Evolutionary conservation across 495 filamentous ascomycete species (phyloP).

Genomic region (Choiromyces venosus): DNA sequence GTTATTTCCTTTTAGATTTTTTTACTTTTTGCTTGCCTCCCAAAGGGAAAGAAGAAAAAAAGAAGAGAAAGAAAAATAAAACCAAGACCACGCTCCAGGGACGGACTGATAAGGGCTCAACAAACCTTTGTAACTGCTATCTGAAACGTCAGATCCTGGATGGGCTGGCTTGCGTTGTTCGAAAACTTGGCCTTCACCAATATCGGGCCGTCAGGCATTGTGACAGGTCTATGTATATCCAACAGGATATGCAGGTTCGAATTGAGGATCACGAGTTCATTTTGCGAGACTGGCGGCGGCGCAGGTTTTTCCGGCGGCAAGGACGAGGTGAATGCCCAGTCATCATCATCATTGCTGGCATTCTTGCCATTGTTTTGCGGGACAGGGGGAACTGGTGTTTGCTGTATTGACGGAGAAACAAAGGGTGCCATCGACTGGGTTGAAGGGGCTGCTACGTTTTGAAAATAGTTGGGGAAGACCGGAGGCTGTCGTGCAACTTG

Average conservation of each 20-base stretch:
- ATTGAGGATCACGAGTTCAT: slow-evolving; percentile 50
- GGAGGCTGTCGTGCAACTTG: slow-evolving; percentile 41
- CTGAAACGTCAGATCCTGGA: slow-evolving; percentile 81
- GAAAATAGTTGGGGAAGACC: slow-evolving; percentile 30
- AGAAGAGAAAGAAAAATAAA: slow-evolving; percentile 11
- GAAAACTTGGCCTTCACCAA: slow-evolving; percentile 64
- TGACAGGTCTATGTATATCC: slow-evolving; percentile 50
- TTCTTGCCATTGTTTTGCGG: slow-evolving; percentile 43
- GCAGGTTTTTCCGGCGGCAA: slow-evolving; percentile 54
- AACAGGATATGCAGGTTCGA: slow-evolving; percentile 52
- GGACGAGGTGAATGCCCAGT: slow-evolving; percentile 90
- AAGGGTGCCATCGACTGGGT: slow-evolving; percentile 44
- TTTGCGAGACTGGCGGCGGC: slow-evolving; percentile 45
- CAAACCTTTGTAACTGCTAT: slow-evolving; percentile 87
- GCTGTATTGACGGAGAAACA: slow-evolving; percentile 36
- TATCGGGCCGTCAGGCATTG: slow-evolving; percentile 51
- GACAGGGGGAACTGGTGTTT: slow-evolving; percentile 38
- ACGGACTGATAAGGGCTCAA: slow-evolving; percentile 2
- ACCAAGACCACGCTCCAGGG: neutral
- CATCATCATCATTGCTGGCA: slow-evolving; percentile 61
- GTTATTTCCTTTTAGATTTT: slow-evolving; percentile 3
- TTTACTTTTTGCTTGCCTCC: neutral
- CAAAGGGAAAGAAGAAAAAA: slow-evolving; percentile 8
- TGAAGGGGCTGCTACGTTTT: slow-evolving; percentile 39
- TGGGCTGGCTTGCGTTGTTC: slow-evolving; percentile 63